These are phyloP conservation scores for Paramecium octaurelia DNA, from an alignment of 73 alveolate genomes.

Conservation along the genomic window DNA sequence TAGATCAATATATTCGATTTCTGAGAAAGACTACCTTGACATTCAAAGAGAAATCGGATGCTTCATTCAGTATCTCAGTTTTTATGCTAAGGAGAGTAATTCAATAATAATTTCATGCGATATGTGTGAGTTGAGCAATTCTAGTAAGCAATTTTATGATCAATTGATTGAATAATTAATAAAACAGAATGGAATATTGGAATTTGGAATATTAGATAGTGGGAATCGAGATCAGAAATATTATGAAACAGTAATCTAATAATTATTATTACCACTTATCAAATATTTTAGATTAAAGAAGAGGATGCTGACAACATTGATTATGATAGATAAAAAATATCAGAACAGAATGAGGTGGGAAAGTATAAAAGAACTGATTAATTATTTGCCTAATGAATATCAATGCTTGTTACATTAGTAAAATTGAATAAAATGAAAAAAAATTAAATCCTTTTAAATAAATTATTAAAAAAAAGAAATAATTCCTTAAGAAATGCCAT, in stretches of 20 bases:
- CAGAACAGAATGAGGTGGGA: background rate
- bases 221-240: background rate
- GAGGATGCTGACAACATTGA: background rate
- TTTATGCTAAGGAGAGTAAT: background rate
- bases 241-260: background rate
- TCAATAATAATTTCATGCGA: background rate
- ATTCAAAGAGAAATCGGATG: background rate
- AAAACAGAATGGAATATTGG: background rate
- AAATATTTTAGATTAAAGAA: background rate
- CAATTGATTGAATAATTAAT: background rate
- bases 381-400: background rate
- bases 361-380: background rate
- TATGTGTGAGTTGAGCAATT: background rate
- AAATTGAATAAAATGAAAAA: background rate
- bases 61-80: background rate
- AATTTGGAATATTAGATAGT: background rate
- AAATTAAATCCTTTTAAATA: slow-evolving; percentile 22
- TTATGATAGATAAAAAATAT: background rate
- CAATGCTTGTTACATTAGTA: background rate
- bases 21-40: background rate
- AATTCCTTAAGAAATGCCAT: slow-evolving; percentile 63
- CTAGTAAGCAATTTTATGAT: background rate
- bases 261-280: background rate
- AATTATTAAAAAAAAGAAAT: slow-evolving; percentile 14
- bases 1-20: background rate